These are phyloP conservation scores for Phytophthora sp. DNA, from an alignment of 352 stramenopile genomes.

Conservation along the genomic window DNA sequence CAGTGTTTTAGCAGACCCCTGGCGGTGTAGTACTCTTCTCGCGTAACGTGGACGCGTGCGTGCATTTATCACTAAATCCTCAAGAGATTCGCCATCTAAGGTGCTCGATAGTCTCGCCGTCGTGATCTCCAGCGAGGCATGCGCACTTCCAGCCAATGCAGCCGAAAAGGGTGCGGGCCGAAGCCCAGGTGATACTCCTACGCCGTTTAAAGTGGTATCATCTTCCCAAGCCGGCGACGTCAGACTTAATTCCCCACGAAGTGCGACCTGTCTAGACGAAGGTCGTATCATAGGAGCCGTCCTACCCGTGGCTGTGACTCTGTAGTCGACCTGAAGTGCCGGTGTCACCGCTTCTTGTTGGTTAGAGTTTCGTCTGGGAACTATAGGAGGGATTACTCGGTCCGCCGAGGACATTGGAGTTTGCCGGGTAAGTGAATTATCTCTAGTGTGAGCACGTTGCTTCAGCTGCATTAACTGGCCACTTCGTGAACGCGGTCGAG, in stretches of 20 bases:
- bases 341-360: slow-evolving; percentile 24
- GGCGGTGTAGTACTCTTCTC: slow-evolving; percentile 47
- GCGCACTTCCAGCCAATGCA: slow-evolving; percentile 12
- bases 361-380: slow-evolving; percentile 24
- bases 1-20: slow-evolving; percentile 33
- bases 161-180: slow-evolving; percentile 15
- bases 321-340: no score
- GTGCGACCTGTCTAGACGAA: slow-evolving; percentile 41
- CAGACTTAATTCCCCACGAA: slow-evolving; percentile 41
- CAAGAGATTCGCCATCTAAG: slow-evolving; percentile 18
- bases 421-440: background rate
- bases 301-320: no score
- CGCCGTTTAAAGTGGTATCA: background rate
- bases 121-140: slow-evolving; percentile 13
- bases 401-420: background rate
- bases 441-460: background rate
- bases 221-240: slow-evolving; percentile 28
- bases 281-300: slow-evolving; percentile 16
- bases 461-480: slow-evolving; percentile 11
- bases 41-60: slow-evolving; percentile 64
- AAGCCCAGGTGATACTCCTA: slow-evolving; percentile 22
- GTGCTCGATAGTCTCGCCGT: slow-evolving; percentile 6
- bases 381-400: slow-evolving; percentile 4
- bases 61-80: slow-evolving; percentile 41
- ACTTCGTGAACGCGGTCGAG: slow-evolving; percentile 14